These are phyloP conservation scores for Tricholoma furcatifolium DNA, from an alignment of 768 basidiomycete species.

Conservation along the genomic window DNA sequence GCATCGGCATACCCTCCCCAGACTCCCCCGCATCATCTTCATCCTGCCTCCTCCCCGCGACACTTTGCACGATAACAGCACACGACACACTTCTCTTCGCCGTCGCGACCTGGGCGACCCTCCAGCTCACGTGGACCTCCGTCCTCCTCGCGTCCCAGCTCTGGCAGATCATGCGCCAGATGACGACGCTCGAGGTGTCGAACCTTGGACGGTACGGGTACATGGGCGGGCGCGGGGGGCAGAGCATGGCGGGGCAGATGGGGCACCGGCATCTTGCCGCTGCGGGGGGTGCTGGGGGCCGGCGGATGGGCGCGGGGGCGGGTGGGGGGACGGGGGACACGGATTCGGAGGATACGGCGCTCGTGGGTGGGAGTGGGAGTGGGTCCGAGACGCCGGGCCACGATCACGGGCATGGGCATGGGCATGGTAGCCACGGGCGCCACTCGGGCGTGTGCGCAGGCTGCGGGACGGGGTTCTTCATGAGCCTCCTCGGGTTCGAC, in stretches of 20 bases:
- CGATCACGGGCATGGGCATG: slow-evolving; percentile 23
- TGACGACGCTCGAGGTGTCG: slow-evolving; percentile 94
- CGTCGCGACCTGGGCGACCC: slow-evolving; percentile 80
- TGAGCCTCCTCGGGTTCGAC: slow-evolving; percentile 92
- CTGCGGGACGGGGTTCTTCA: slow-evolving; percentile 66
- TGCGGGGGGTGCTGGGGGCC: background rate
- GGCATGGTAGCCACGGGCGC: too few species aligned
- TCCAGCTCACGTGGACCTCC: slow-evolving; percentile 94
- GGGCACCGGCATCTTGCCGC: slow-evolving; percentile 58
- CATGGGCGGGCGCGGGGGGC: slow-evolving; percentile 89
- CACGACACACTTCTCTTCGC: slow-evolving; percentile 83
- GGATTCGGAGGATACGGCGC: slow-evolving; percentile 46
- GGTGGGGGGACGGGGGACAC: slow-evolving; percentile 48
- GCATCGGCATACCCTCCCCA: slow-evolving; percentile 28
- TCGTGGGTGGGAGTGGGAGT: slow-evolving; percentile 29
- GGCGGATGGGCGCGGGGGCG: slow-evolving; percentile 22
- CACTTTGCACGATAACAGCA: slow-evolving; percentile 69
- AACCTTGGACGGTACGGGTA: slow-evolving; percentile 95
- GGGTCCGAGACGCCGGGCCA: slow-evolving; percentile 15
- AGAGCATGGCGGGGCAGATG: slow-evolving; percentile 70
- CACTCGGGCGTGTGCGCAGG: slow-evolving; percentile 44
- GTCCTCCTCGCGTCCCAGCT: slow-evolving; percentile 83
- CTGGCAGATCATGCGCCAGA: slow-evolving; percentile 91
- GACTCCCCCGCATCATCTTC: slow-evolving; percentile 43
- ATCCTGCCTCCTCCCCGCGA: slow-evolving; percentile 65